Evolutionary conservation across 176 grass and related monocot species (phyloP).

Genomic region (Eremochloa ophiuroides): DNA sequence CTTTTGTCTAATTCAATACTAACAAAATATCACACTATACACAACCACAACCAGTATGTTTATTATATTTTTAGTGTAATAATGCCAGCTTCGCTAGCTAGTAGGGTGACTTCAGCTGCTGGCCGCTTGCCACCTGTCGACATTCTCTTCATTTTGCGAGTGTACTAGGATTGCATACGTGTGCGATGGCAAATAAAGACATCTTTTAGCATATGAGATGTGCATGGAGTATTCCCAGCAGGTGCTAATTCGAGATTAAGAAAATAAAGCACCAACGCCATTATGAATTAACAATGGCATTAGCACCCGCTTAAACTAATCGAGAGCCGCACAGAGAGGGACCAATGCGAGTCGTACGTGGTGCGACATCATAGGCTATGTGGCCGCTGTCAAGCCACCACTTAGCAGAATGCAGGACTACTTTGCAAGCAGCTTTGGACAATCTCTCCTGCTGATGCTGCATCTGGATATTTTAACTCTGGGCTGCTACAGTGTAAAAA

Average conservation of each 20-base stretch:
- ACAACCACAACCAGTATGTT: not conserved
- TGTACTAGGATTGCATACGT: slow-evolving; percentile 28
- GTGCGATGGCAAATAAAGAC: not conserved
- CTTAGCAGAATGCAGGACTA: not conserved
- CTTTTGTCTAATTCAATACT: not conserved
- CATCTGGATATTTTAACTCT: slow-evolving; percentile 25
- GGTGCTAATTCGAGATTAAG: slow-evolving; percentile 5
- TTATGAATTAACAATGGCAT: slow-evolving; percentile 32
- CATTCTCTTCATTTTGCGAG: not conserved
- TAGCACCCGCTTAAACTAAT: slow-evolving; percentile 1
- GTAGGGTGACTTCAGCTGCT: not conserved
- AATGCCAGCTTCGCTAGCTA: not conserved
- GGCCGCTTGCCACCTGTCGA: slow-evolving; percentile 10
- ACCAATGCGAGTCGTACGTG: slow-evolving; percentile 29
- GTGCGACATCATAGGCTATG: slow-evolving; percentile 23
- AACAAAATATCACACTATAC: not conserved
- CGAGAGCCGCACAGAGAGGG: slow-evolving; percentile 2
- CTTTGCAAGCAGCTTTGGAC: slow-evolving; percentile 6
- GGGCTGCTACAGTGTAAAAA: not conserved
- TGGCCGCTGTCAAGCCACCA: slow-evolving; percentile 43
- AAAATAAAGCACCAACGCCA: slow-evolving; percentile 22
- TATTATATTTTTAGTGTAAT: not conserved
- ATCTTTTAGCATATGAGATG: slow-evolving; percentile 28
- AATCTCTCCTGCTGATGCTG: slow-evolving; percentile 44
- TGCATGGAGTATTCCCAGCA: slow-evolving; percentile 22